phyloP scores from a whole-genome alignment of 768 basidiomycete species.

The Roridomyces roridus region DNA sequence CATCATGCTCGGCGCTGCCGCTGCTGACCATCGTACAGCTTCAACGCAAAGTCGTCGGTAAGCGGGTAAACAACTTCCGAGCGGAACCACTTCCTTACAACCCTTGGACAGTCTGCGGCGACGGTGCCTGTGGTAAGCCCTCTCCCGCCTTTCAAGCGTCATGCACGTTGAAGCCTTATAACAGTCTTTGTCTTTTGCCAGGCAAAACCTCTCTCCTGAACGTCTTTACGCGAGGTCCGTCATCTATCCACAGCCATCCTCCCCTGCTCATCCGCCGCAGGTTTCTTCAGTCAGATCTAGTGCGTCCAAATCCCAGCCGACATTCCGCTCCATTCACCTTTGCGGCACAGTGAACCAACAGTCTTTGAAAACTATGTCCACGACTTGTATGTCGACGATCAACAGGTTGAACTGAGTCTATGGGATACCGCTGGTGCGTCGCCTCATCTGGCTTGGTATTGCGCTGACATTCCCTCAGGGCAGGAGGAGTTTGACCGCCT shows the following conservation, averaged over 20 bases:
- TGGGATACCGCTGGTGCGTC: constrained; percentile 95
- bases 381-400: constrained; percentile 86
- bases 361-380: constrained; percentile 99
- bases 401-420: constrained; percentile 86
- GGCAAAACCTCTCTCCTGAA: constrained; percentile 87
- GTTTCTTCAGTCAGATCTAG: constrained; percentile 96
- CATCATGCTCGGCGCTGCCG: neutral
- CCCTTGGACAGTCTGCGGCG: constrained; percentile 78
- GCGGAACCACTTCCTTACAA: neutral
- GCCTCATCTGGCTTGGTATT: neutral
- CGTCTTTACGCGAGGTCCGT: constrained; percentile 74
- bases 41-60: constrained; percentile 26
- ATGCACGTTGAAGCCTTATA: constrained; percentile 29
- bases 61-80: neutral
- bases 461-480: constrained; percentile 51
- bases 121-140: constrained; percentile 88
- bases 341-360: constrained; percentile 73
- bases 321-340: constrained; percentile 9
- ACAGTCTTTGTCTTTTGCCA: constrained; percentile 33
- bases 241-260: neutral
- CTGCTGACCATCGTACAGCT: neutral
- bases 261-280: constrained; percentile 3
- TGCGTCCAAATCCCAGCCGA: constrained; percentile 44
- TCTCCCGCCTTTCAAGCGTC: constrained; percentile 16
- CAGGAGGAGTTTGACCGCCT: constrained; percentile 96